Conservation (phyloP, 192 early-diverging fungal species). For the Coemansia sp. region DNA sequence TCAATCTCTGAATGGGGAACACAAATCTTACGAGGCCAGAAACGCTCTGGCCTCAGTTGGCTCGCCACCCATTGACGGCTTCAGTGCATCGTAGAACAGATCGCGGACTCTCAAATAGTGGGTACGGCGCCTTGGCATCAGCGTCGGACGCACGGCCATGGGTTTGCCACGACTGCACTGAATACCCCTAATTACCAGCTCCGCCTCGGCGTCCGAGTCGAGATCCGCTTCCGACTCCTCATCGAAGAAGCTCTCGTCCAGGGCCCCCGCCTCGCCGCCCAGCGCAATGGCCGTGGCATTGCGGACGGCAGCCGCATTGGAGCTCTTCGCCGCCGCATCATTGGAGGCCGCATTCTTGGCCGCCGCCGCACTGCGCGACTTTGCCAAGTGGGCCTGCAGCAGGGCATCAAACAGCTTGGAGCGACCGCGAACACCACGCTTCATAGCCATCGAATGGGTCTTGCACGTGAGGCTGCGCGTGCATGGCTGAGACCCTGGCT, state of each 20-base stretch:
- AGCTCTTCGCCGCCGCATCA: constrained; percentile 51
- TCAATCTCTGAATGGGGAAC: neutral
- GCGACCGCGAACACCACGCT: constrained; percentile 81
- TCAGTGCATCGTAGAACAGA: constrained; percentile 67
- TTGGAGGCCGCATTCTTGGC: constrained; percentile 41
- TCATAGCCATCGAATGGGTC: constrained; percentile 86
- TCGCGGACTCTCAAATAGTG: constrained; percentile 65
- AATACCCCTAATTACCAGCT: constrained; percentile 65
- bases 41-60: constrained; percentile 14
- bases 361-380: constrained; percentile 64
- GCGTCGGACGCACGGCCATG: constrained; percentile 58
- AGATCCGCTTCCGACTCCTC: constrained; percentile 73
- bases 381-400: constrained; percentile 74
- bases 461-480: constrained; percentile 93
- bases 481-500: constrained; percentile 66
- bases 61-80: constrained; percentile 36
- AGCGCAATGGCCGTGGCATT: constrained; percentile 52
- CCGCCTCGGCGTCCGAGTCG: constrained; percentile 55
- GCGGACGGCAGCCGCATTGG: constrained; percentile 41
- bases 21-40: constrained; percentile 6
- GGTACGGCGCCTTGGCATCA: constrained; percentile 61
- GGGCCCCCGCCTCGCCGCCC: constrained; percentile 59
- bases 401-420: constrained; percentile 82
- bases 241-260: constrained; percentile 49
- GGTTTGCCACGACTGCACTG: constrained; percentile 64